Conservation (phyloP, 495 filamentous ascomycete genomes). For the Cladorrhinum samala region DNA sequence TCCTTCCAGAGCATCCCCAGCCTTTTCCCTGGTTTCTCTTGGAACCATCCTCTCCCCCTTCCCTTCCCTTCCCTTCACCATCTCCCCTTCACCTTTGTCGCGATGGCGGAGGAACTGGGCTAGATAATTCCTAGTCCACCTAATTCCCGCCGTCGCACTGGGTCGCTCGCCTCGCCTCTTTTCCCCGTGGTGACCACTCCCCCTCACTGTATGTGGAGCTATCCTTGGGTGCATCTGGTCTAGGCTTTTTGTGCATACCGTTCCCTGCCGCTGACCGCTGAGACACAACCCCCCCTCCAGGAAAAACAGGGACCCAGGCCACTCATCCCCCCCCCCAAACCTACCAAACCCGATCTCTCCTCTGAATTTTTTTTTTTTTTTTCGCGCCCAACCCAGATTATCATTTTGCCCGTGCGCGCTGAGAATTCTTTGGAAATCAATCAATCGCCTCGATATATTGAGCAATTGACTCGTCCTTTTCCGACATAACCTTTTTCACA, state of each 20-base stretch:
- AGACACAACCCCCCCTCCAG: slow-evolving; percentile 3
- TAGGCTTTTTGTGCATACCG: slow-evolving; percentile 15
- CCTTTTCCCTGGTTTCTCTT: neutral
- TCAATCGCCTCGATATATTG: too few species aligned
- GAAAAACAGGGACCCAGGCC: neutral
- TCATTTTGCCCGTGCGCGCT: slow-evolving; percentile 1
- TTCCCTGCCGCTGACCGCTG: slow-evolving; percentile 20
- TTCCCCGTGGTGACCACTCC: too few species aligned
- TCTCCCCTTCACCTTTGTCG: slow-evolving; percentile 6
- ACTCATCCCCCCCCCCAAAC: neutral
- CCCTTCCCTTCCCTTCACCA: neutral
- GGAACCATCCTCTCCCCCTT: slow-evolving; percentile 1
- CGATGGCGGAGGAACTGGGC: slow-evolving; percentile 21
- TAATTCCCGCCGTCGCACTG: slow-evolving; percentile 12
- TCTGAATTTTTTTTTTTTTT: slow-evolving; percentile 1
- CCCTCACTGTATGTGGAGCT: slow-evolving; percentile 5
- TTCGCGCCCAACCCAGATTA: slow-evolving; percentile 21
- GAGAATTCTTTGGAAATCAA: neutral
- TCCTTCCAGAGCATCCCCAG: neutral
- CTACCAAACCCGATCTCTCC: slow-evolving; percentile 4
- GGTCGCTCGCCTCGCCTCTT: slow-evolving; percentile 11
- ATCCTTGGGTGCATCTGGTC: slow-evolving; percentile 22
- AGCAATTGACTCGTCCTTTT: too few species aligned
- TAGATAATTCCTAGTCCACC: slow-evolving; percentile 9
- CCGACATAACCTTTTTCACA: too few species aligned